Conservation (phyloP, 371 early-diverging fungal genomes). For the Apophysomyces ossiformis region DNA sequence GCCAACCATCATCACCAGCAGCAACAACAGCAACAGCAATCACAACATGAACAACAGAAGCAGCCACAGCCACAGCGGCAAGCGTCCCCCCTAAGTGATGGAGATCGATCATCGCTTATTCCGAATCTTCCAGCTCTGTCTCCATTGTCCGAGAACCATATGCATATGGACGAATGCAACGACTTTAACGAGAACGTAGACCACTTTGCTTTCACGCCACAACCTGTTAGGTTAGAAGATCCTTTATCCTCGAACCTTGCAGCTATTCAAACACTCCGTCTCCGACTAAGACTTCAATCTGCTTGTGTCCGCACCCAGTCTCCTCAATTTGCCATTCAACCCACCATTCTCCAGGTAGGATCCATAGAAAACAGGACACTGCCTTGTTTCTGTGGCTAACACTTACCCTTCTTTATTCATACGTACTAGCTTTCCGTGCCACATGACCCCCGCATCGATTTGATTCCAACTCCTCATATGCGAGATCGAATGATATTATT, state of each 20-base stretch:
- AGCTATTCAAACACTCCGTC: constrained; percentile 46
- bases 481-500: constrained; percentile 68
- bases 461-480: constrained; percentile 63
- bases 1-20: constrained; percentile 4
- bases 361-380: constrained; percentile 4
- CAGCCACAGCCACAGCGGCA: too few relatives aligned
- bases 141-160: constrained; percentile 12
- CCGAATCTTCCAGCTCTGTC: constrained; percentile 7
- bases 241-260: constrained; percentile 42
- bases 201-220: constrained; percentile 3
- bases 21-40: not conserved
- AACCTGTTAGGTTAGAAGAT: constrained; percentile 23
- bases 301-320: constrained; percentile 39
- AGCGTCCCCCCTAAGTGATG: too few relatives aligned
- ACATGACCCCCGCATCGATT: constrained; percentile 65
- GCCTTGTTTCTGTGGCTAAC: not conserved
- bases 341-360: constrained; percentile 52
- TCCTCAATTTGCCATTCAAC: constrained; percentile 43
- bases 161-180: not conserved
- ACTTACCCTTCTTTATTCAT: constrained; percentile 6
- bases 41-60: too few relatives aligned
- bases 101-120: not conserved
- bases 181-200: not conserved
- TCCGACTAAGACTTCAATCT: constrained; percentile 43
- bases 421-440: constrained; percentile 49